phyloP scores from a whole-genome alignment of 1,139 yeast species.

The Protomyces lactucae-debilis region DNA sequence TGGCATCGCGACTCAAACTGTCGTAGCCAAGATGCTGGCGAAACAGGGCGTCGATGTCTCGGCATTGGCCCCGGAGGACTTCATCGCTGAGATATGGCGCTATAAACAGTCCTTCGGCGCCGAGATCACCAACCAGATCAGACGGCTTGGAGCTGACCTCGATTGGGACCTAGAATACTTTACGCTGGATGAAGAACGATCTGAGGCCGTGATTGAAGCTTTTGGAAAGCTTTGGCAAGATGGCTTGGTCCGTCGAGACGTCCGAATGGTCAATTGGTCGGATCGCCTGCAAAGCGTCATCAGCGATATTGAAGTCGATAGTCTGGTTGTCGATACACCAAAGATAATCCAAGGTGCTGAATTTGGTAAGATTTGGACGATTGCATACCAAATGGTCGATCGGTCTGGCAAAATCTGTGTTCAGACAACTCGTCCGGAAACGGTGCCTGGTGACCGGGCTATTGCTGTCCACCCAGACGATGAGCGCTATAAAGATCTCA shows the following conservation, averaged over 20 bases:
- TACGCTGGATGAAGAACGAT: slow-evolving; percentile 26
- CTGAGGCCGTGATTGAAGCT: slow-evolving; percentile 26
- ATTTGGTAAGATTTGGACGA: slow-evolving; percentile 27
- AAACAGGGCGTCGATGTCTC: slow-evolving; percentile 17
- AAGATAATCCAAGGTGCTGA: slow-evolving; percentile 12
- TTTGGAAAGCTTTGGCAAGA: slow-evolving; percentile 26
- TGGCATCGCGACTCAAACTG: slow-evolving; percentile 30
- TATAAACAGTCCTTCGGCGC: slow-evolving; percentile 8
- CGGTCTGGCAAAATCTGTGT: slow-evolving; percentile 9
- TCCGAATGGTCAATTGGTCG: slow-evolving; percentile 31
- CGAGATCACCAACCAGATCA: slow-evolving; percentile 16
- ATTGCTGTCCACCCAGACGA: slow-evolving; percentile 29
- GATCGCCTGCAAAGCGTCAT: slow-evolving; percentile 25
- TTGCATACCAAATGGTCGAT: slow-evolving; percentile 21
- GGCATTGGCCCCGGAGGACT: not conserved
- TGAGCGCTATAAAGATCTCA: not conserved
- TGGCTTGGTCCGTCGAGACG: slow-evolving; percentile 27
- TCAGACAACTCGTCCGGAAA: slow-evolving; percentile 29
- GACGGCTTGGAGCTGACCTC: slow-evolving; percentile 27
- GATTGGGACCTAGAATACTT: slow-evolving; percentile 28
- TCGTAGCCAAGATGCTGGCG: slow-evolving; percentile 22
- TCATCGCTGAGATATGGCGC: slow-evolving; percentile 12
- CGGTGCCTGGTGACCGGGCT: slow-evolving; percentile 29
- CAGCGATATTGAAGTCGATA: slow-evolving; percentile 30
- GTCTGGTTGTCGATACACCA: not conserved